Base-by-base conservation (phyloP, 306 rosid genomes). In the Cucurbita moschata region DNA sequence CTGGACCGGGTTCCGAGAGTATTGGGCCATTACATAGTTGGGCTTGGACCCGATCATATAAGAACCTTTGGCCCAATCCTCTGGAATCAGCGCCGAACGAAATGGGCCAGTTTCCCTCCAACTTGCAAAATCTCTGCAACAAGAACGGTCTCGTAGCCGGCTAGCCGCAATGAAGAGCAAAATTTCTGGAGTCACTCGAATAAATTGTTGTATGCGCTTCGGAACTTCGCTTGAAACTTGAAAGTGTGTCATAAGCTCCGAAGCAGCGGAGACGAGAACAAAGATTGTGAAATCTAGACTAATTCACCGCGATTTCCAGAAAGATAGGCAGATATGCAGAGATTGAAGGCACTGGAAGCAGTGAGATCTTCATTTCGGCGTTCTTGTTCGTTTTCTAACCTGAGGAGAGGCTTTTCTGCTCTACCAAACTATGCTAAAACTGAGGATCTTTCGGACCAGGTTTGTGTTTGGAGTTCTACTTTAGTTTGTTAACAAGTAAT, bases 401-500 rank as follows among this genome's bases (percentile, higher is more conserved):
- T 30, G 16, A 87, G 90, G 19, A 88, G 93, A 76, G 51, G 77
- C 49, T 87, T 88, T 63, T 78, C 92, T 61, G 85, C 94, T 76
- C 89, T 69, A 44, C 96, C 91, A 59, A 83, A 63, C 81, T 83
- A 81, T 44, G 82, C 59, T 53, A 77, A 76, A 55, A 56, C 72
- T 39, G 87, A 83, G 55, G 82, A 88, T 72, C 76, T 82, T 55
- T 84, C 85, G 26, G 77, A 82, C 71, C 88, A 85, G 94, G 96
- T 91, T 80, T 13, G 54, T 47, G 30, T 4, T 64, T 26, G 62
- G 42, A 40, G 62, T 61, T 73, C 54, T 52, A 18, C 39, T 50
- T 35, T 19, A 1, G 58, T 14, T 23, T 47, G 59, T 69, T 49
- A 67, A 26, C 55, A 26, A 67, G 18, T 13, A 23, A 68, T 23